Evolutionary conservation across 805 yeast species (phyloP).

Genomic region (Starmerella bombi): DNA sequence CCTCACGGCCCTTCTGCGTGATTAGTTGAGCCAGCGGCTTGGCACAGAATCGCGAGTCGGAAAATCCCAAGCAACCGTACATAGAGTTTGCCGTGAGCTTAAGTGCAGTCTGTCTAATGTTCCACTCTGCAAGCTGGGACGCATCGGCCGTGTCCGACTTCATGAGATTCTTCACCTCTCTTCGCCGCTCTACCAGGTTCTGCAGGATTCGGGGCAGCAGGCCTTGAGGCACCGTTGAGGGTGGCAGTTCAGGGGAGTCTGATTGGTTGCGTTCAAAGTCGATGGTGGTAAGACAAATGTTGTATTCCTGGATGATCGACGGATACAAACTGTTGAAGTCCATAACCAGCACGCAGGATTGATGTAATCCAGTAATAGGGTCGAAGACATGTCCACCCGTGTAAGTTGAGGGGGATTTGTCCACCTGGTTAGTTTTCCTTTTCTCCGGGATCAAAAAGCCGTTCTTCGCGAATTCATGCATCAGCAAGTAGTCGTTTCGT

Average conservation of each 20-base stretch:
- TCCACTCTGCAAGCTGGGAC: conserved; percentile 65
- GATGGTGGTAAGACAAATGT: conserved; percentile 93
- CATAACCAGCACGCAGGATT: conserved; percentile 82
- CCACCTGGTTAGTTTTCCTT: conserved; percentile 25
- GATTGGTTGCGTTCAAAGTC: conserved; percentile 33
- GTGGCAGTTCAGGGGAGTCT: conserved; percentile 32
- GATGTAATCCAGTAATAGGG: conserved; percentile 89
- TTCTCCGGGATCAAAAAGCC: conserved; percentile 76
- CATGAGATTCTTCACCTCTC: conserved; percentile 77
- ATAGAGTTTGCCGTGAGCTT: conserved; percentile 97
- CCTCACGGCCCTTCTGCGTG: conserved; percentile 90
- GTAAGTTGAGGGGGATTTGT: conserved; percentile 36
- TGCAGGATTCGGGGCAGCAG: conserved; percentile 76
- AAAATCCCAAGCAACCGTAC: conserved; percentile 96
- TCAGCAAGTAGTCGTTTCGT: conserved; percentile 79
- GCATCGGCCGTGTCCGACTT: conserved; percentile 55
- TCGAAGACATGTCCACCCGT: conserved; percentile 95
- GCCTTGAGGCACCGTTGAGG: conserved; percentile 45
- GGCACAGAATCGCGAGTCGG: conserved; percentile 85
- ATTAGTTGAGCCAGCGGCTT: conserved; percentile 91
- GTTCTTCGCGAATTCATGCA: conserved; percentile 77
- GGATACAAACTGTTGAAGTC: conserved; percentile 97
- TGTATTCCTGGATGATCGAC: conserved; percentile 90
- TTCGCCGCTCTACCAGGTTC: conserved; percentile 77
- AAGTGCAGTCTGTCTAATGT: conserved; percentile 89